Evolutionary conservation across 108 stramenopile species (phyloP), one percentile per base, ranked within the genome.

Genomic region (Nitzschia inconspicua): DNA sequence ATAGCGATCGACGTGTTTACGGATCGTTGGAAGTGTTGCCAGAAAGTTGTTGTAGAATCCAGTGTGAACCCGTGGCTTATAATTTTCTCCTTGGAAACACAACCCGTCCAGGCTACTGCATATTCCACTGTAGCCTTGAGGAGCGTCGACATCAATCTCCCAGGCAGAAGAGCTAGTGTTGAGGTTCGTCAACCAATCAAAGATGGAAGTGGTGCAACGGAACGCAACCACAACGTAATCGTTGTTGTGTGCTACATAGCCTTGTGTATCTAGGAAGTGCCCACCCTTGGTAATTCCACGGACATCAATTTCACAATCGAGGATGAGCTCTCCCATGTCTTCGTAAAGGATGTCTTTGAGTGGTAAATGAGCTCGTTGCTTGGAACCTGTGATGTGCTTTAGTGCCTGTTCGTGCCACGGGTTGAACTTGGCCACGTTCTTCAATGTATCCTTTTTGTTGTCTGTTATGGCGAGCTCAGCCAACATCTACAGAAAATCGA

Each of bases 241-340:
- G 55, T 79, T 76, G 41, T 84, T 77, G 73, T 84, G 82, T 16
- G 82, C 82, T 35, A 84, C 70, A 54, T 75, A 84, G 29, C 82
- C 82, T 51, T 84, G 82, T 10, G 75, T 74, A 41, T 79, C 82
- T 10, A 77, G 18, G 53, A 62, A 58, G 10, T 71, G 59, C 2
- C 63, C 68, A 22, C 60, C 63, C 23, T 49, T 14, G 0, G 63
- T 63, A 7, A 72, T 54, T 24, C 72, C 72, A 0, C 10, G 27
- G 9, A 66, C 56, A 44, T 84, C 76, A 24, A 84, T 62, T 16
- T 59, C 53, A 8, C 28, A 37, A 41, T 79, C 78, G 5, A 70
- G 28, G 31, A 32, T 37, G 47, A 84, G 60, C 13, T 57, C 63
- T 26, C 44, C 60, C 35, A 78, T 44, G 20, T 73, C 65, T n/a